A percentile compares a stretch with the other conserved stretches of the same genome.
These are phyloP conservation scores for Bidens hawaiensis DNA, from an alignment of 140 eudicot genomes.

Conservation along the genomic window DNA sequence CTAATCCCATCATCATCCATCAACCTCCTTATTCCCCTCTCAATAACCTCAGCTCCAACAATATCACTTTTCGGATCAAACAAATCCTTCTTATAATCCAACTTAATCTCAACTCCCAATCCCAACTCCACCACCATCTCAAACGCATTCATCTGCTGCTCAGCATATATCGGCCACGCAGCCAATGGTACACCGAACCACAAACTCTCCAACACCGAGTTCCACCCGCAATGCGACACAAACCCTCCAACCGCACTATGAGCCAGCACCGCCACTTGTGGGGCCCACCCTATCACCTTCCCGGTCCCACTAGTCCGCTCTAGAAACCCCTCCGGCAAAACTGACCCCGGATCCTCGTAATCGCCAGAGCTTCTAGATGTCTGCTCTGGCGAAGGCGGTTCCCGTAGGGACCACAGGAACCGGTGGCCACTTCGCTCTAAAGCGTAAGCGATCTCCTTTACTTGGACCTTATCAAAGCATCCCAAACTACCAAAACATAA, in stretches of 20 bases:
- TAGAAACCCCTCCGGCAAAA: constrained; percentile 34
- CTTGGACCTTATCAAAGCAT: constrained; percentile 26
- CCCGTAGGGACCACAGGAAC: constrained; percentile 30
- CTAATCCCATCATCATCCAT: constrained; percentile 23
- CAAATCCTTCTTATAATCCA: constrained; percentile 29
- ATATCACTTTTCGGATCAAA: not conserved
- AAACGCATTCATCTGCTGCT: constrained; percentile 36
- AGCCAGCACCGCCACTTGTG: constrained; percentile 24
- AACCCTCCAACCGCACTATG: constrained; percentile 29
- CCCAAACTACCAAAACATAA: constrained; percentile 38
- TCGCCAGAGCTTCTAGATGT: constrained; percentile 1
- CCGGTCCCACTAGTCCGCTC: constrained; percentile 22
- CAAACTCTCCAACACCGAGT: constrained; percentile 33
- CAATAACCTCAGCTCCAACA: constrained; percentile 23
- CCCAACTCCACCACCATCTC: constrained; percentile 38
- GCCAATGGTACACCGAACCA: constrained; percentile 39
- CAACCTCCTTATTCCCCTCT: constrained; percentile 24
- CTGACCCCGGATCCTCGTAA: constrained; percentile 21
- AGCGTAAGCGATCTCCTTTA: constrained; percentile 28
- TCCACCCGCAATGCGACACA: constrained; percentile 44
- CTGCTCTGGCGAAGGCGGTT: constrained; percentile 10
- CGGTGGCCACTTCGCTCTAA: constrained; percentile 18
- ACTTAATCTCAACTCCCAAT: constrained; percentile 32
- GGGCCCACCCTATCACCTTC: constrained; percentile 47
- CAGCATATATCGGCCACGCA: constrained; percentile 34